phyloP scores from a whole-genome alignment of 305 asterid genomes.

The Galium porrigens region DNA sequence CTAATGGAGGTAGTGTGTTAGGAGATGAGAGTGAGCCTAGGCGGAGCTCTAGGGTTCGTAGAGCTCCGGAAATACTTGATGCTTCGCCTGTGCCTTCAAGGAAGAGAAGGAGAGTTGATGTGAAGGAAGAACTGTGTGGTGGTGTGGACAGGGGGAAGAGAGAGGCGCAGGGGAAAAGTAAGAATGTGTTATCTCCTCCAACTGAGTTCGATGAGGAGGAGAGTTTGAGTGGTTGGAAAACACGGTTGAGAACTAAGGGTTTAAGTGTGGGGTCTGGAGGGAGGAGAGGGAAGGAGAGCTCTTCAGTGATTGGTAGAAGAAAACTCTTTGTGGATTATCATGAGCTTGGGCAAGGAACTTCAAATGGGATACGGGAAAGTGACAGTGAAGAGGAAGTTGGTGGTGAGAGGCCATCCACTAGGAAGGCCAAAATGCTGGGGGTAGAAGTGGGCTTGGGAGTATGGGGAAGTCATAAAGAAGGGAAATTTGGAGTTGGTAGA shows the following conservation, averaged over 20 bases:
- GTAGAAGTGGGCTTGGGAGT: conserved; percentile 24
- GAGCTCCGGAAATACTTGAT: conserved; percentile 71
- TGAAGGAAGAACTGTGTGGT: conserved; percentile 15
- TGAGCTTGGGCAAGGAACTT: conserved; percentile 24
- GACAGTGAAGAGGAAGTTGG: conserved; percentile 21
- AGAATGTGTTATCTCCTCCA: conserved; percentile 25
- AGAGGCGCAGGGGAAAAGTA: conserved; percentile 28
- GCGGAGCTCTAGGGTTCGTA: conserved; percentile 70
- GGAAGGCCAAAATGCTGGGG: conserved; percentile 46
- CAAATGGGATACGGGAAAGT: conserved; percentile 20
- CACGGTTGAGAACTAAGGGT: conserved; percentile 56
- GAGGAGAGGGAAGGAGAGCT: conserved; percentile 21
- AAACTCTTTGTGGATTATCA: conserved; percentile 45
- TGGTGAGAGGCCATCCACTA: conserved; percentile 37
- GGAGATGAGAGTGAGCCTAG: conserved; percentile 49
- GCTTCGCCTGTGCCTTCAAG: conserved; percentile 73
- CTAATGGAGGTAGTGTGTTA: conserved; percentile 23
- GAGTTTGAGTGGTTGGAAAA: conserved; percentile 35
- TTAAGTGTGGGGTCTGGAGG: conserved; percentile 22
- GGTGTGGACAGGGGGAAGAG: conserved; percentile 27
- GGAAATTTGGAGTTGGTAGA: conserved; percentile 24
- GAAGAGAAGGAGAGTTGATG: conserved; percentile 47
- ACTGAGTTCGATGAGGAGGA: conserved; percentile 42
- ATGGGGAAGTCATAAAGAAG: conserved; percentile 22
- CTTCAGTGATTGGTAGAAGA: conserved; percentile 39